phyloP scores from a whole-genome alignment of 495 filamentous ascomycete species.

The Parathielavia appendiculata region DNA sequence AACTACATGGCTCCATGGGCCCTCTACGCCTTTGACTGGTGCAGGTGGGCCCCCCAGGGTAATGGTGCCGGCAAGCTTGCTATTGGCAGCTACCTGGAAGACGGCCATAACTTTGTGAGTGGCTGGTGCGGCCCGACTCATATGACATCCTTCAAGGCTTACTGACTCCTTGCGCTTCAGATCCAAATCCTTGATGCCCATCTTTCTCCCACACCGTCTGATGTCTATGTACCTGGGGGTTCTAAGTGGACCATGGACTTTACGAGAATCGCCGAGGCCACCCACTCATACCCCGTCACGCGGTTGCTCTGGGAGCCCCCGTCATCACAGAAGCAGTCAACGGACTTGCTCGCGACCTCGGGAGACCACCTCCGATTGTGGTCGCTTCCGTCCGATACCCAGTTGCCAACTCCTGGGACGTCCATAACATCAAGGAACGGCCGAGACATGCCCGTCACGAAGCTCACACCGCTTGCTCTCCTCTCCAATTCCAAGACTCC shows the following conservation, averaged over 20 bases:
- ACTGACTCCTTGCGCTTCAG: slow-evolving; percentile 38
- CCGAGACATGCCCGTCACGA: slow-evolving; percentile 64
- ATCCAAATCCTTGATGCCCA: slow-evolving; percentile 97
- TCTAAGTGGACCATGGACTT: slow-evolving; percentile 78
- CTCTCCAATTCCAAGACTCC: slow-evolving; percentile 97
- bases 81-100: slow-evolving; percentile 92
- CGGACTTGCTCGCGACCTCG: slow-evolving; percentile 92
- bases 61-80: slow-evolving; percentile 86
- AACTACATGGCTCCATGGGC: slow-evolving; percentile 95
- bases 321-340: slow-evolving; percentile 93
- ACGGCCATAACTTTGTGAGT: slow-evolving; percentile 93
- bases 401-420: slow-evolving; percentile 51
- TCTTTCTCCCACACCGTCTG: slow-evolving; percentile 63
- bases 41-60: slow-evolving; percentile 86
- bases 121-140: not conserved
- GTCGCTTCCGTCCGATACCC: slow-evolving; percentile 67
- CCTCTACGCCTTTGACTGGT: slow-evolving; percentile 97
- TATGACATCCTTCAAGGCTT: not conserved
- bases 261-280: slow-evolving; percentile 91
- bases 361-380: slow-evolving; percentile 94
- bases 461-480: slow-evolving; percentile 87
- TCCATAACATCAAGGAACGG: slow-evolving; percentile 66
- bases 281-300: slow-evolving; percentile 95
- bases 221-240: slow-evolving; percentile 64
- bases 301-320: slow-evolving; percentile 96